phyloP scores from a whole-genome alignment of 192 early-diverging fungal genomes.

The Coemansia sp. region DNA sequence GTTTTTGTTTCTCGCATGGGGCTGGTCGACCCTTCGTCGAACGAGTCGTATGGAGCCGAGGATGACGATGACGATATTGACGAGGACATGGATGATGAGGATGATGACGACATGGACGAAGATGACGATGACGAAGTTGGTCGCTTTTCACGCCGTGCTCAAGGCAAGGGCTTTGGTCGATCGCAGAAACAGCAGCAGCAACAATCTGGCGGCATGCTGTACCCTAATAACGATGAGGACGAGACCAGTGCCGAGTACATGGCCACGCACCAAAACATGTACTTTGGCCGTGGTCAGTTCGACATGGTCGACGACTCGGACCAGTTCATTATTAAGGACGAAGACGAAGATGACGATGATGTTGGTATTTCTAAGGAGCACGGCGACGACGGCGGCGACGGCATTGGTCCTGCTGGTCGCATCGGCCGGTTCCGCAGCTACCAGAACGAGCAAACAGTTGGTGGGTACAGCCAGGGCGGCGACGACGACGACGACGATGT shows the following conservation, averaged over 20 bases:
- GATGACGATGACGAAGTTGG: conserved; percentile 5
- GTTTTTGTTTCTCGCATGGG: conserved; percentile 54
- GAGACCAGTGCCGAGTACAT: conserved; percentile 26
- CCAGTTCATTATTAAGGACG: conserved; percentile 40
- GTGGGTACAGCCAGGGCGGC: neutral
- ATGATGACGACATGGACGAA: conserved; percentile 14
- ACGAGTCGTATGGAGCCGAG: conserved; percentile 24
- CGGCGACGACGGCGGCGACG: conserved; percentile 23
- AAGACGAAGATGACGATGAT: conserved; percentile 28
- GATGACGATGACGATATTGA: conserved; percentile 37
- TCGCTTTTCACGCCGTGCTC: neutral
- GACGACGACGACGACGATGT: neutral
- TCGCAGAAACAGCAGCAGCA: neutral
- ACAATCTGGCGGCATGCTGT: conserved; percentile 5
- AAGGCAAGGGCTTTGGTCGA: conserved; percentile 1
- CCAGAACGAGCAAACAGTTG: conserved; percentile 37
- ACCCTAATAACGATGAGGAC: conserved; percentile 33
- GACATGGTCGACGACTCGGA: conserved; percentile 28
- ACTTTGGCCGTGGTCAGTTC: conserved; percentile 23
- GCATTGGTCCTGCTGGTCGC: conserved; percentile 38
- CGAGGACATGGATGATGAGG: conserved; percentile 33
- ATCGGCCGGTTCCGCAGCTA: conserved; percentile 50
- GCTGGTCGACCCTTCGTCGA: conserved; percentile 27
- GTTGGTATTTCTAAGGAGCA: neutral
- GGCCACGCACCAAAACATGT: conserved; percentile 10